A percentile compares a stretch with the other conserved stretches of the same genome.
Evolutionary conservation across 495 filamentous ascomycete genomes (phyloP).

Genomic region (Ascodesmis nigricans): DNA sequence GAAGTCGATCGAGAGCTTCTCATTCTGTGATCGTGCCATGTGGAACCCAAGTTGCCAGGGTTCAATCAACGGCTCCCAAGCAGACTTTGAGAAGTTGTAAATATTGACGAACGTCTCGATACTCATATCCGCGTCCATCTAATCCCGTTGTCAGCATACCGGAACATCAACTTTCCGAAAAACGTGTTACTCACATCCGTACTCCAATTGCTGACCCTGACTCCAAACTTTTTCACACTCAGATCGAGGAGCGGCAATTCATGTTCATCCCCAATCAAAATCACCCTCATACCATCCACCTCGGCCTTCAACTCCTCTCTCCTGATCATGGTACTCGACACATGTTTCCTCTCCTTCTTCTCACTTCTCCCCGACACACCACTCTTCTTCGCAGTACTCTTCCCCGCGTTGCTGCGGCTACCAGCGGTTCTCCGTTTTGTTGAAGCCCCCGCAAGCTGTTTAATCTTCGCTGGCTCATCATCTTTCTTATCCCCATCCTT

Average conservation of each 20-base stretch:
- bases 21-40: slow-evolving; percentile 31
- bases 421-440: slow-evolving; percentile 40
- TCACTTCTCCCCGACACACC: slow-evolving; percentile 22
- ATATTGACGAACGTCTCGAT: slow-evolving; percentile 89
- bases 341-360: slow-evolving; percentile 12
- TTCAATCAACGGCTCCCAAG: slow-evolving; percentile 91
- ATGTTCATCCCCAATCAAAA: slow-evolving; percentile 86
- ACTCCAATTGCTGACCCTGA: slow-evolving; percentile 75
- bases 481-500: slow-evolving; percentile 23
- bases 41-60: slow-evolving; percentile 84
- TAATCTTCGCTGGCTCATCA: slow-evolving; percentile 38
- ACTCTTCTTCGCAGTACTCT: slow-evolving; percentile 23
- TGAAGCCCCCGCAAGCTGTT: slow-evolving; percentile 35
- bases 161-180: not conserved
- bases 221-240: slow-evolving; percentile 74
- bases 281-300: slow-evolving; percentile 72
- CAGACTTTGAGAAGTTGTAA: slow-evolving; percentile 96
- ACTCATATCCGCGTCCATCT: slow-evolving; percentile 61
- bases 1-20: slow-evolving; percentile 59
- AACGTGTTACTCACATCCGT: slow-evolving; percentile 27
- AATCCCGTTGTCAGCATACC: slow-evolving; percentile 4
- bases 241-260: slow-evolving; percentile 86
- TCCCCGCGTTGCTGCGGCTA: slow-evolving; percentile 35
- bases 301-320: slow-evolving; percentile 69
- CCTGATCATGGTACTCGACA: slow-evolving; percentile 36